Conservation (phyloP, 192 early-diverging fungal species). For the Backusella morwellensis region DNA sequence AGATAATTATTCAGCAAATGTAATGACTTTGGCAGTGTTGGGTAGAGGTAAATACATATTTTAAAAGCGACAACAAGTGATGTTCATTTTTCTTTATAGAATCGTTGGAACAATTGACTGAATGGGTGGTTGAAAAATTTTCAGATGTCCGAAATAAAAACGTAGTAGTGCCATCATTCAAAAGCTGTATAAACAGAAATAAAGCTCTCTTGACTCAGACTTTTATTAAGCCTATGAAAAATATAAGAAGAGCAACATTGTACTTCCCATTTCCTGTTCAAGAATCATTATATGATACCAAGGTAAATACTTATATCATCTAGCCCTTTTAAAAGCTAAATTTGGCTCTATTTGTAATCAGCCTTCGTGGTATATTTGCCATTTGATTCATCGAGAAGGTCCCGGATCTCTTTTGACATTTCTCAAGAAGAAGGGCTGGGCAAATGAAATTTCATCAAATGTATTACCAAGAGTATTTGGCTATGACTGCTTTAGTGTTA, state of each 20-base stretch:
- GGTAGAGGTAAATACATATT: slow-evolving; percentile 50
- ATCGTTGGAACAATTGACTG: slow-evolving; percentile 69
- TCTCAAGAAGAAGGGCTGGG: slow-evolving; percentile 86
- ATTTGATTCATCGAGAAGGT: slow-evolving; percentile 85
- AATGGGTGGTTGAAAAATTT: slow-evolving; percentile 78
- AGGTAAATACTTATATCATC: slow-evolving; percentile 19
- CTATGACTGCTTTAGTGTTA: slow-evolving; percentile 72
- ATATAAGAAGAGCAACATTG: slow-evolving; percentile 65
- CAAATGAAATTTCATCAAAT: slow-evolving; percentile 57
- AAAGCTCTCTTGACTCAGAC: slow-evolving; percentile 60
- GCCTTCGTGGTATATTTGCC: slow-evolving; percentile 70
- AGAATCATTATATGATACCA: slow-evolving; percentile 41
- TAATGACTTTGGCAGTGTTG: slow-evolving; percentile 84
- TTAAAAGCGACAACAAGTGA: not conserved
- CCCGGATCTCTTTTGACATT: slow-evolving; percentile 77
- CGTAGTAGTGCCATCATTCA: slow-evolving; percentile 61
- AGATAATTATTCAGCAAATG: slow-evolving; percentile 86
- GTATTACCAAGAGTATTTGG: slow-evolving; percentile 29
- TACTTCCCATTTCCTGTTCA: slow-evolving; percentile 78
- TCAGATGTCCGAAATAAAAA: slow-evolving; percentile 69
- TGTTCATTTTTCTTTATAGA: slow-evolving; percentile 43
- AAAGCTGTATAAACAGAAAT: slow-evolving; percentile 61
- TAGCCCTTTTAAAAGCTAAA: not conserved
- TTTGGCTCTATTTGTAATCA: slow-evolving; percentile 18
- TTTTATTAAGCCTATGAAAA: slow-evolving; percentile 63